Evolutionary conservation across 768 basidiomycete genomes (phyloP).

Genomic region (Boletus insuetus): DNA sequence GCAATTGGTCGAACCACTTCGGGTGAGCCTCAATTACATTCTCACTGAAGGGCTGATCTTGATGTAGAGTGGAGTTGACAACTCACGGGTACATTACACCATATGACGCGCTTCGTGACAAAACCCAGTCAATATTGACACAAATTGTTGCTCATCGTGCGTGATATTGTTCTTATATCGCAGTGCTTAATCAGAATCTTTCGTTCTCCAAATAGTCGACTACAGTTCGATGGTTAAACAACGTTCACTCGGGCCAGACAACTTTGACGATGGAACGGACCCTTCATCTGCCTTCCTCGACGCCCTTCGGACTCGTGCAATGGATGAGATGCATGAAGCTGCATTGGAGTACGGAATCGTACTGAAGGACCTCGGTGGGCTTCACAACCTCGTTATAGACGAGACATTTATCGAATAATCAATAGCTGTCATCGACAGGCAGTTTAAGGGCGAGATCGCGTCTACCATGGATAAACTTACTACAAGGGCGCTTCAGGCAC

Average conservation of each 20-base stretch:
- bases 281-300: slow-evolving; percentile 77
- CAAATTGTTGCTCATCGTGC: slow-evolving; percentile 80
- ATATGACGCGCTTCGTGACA: slow-evolving; percentile 74
- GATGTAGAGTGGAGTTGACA: slow-evolving; percentile 52
- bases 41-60: slow-evolving; percentile 37
- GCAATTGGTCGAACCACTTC: slow-evolving; percentile 52
- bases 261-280: slow-evolving; percentile 67
- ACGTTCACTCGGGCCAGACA: slow-evolving; percentile 73
- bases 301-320: slow-evolving; percentile 75
- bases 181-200: background rate
- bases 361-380: slow-evolving; percentile 71
- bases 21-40: slow-evolving; percentile 26
- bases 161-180: slow-evolving; percentile 17
- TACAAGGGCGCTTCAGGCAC: slow-evolving; percentile 79
- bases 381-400: background rate
- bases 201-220: slow-evolving; percentile 36
- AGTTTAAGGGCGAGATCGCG: slow-evolving; percentile 88
- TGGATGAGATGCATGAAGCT: slow-evolving; percentile 83
- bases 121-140: slow-evolving; percentile 83
- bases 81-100: slow-evolving; percentile 84
- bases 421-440: slow-evolving; percentile 78
- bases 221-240: slow-evolving; percentile 73
- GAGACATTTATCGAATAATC: slow-evolving; percentile 7
- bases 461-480: slow-evolving; percentile 83
- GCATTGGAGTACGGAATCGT: slow-evolving; percentile 83